These are phyloP conservation scores for Nicotiana tomentosiformis DNA, from an alignment of 257 asterid species.

Conservation along the genomic window DNA sequence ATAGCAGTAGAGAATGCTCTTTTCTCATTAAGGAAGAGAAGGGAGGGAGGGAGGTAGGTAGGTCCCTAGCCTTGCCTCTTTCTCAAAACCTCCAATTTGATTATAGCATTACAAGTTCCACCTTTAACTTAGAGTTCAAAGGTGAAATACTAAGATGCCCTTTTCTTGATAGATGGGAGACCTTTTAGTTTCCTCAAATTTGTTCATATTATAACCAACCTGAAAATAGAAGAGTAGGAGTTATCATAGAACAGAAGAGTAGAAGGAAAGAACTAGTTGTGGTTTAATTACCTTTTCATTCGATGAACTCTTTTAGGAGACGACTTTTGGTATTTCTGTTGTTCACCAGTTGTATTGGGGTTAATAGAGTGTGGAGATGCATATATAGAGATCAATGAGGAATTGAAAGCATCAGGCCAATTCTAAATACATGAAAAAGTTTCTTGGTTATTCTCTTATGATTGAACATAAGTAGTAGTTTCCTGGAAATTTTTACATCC, in stretches of 20 bases:
- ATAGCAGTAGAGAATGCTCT: neutral
- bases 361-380: neutral
- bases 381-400: neutral
- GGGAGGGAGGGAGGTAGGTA: neutral
- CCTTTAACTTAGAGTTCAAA: neutral
- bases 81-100: neutral
- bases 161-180: neutral
- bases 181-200: neutral
- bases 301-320: neutral
- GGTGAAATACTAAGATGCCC: slow-evolving; percentile 2
- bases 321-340: neutral
- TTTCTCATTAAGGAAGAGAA: neutral
- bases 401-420: neutral
- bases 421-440: neutral
- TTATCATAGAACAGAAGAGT: neutral
- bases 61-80: neutral
- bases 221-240: neutral
- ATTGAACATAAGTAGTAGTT: neutral
- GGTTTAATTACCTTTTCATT: neutral
- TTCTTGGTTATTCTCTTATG: neutral
- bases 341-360: neutral
- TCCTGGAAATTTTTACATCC: neutral
- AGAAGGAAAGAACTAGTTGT: slow-evolving; percentile 3
- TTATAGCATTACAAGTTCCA: neutral
- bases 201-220: neutral